A percentile compares a stretch with the other conserved stretches of the same genome.
These are phyloP conservation scores for Mycena maculata DNA, from an alignment of 768 basidiomycete genomes.

Conservation along the genomic window DNA sequence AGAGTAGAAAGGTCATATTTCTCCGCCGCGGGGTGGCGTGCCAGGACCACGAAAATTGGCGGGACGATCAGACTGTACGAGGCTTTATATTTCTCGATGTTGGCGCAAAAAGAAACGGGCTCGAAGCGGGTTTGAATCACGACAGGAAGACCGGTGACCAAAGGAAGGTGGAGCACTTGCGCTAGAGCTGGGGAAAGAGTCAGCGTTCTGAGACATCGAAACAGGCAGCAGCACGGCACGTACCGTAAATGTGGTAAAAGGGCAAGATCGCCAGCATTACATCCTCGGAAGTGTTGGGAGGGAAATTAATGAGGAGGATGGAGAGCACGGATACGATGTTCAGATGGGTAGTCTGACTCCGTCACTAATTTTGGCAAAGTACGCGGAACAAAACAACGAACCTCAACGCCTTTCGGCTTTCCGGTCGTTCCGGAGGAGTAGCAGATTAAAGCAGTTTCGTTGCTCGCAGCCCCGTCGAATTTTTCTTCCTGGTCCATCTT, in stretches of 20 bases:
- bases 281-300: conserved; percentile 49
- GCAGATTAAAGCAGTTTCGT: conserved; percentile 42
- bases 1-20: conserved; percentile 65
- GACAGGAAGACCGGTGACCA: conserved; percentile 52
- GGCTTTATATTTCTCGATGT: conserved; percentile 64
- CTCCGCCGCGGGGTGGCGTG: conserved; percentile 62
- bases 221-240: not conserved
- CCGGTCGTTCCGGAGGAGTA: conserved; percentile 67
- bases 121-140: conserved; percentile 68
- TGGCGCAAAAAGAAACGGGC: conserved; percentile 58
- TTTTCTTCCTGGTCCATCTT: conserved; percentile 34
- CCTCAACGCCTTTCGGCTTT: conserved; percentile 30
- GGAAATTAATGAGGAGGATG: conserved; percentile 52
- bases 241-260: conserved; percentile 42
- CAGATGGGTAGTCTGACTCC: conserved; percentile 55
- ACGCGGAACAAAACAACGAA: not conserved
- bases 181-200: not conserved
- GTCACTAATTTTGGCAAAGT: not conserved
- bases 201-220: not conserved
- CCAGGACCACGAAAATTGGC: conserved; percentile 70
- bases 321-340: conserved; percentile 62
- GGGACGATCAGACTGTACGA: conserved; percentile 66
- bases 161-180: conserved; percentile 56
- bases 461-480: conserved; percentile 36
- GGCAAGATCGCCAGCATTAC: conserved; percentile 64